phyloP scores from a whole-genome alignment of 768 basidiomycete species.

The Tricholoma flavovirens region DNA sequence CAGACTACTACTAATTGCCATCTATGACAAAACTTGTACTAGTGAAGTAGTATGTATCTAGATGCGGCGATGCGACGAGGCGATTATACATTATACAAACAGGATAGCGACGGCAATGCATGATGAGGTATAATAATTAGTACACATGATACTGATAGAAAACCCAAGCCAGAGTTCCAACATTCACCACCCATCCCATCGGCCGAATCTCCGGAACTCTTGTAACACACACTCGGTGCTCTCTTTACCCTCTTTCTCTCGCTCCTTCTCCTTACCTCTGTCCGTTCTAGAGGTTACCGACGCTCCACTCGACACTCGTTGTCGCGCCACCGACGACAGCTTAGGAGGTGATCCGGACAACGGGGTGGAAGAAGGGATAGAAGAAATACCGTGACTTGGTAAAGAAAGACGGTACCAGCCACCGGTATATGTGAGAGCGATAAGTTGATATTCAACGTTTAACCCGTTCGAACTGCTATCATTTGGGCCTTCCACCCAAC shows the following conservation, averaged over 20 bases:
- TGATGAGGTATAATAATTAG: constrained; percentile 2
- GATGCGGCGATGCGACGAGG: background rate
- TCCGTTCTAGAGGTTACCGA: constrained; percentile 44
- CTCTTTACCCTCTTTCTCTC: constrained; percentile 53
- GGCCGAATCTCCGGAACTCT: constrained; percentile 77
- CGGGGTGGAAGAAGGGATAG: constrained; percentile 11
- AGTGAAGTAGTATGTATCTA: background rate
- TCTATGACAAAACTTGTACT: too few relatives aligned
- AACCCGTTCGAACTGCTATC: constrained; percentile 26
- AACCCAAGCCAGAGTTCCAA: background rate
- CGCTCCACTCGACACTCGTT: constrained; percentile 50
- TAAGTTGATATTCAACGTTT: constrained; percentile 61
- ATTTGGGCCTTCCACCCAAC: constrained; percentile 64
- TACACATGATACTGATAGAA: background rate
- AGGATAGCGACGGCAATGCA: constrained; percentile 4
- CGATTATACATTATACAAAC: constrained; percentile 7
- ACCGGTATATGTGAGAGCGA: constrained; percentile 85
- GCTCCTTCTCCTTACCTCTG: constrained; percentile 58
- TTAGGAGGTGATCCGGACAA: constrained; percentile 40
- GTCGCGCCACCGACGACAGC: constrained; percentile 31
- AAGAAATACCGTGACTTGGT: constrained; percentile 27
- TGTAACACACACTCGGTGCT: constrained; percentile 61
- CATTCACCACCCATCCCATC: constrained; percentile 83
- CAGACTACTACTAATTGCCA: too few relatives aligned
- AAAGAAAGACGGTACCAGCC: constrained; percentile 86